A percentile compares a stretch with the other conserved stretches of the same genome.
These are phyloP conservation scores for Entomortierella lignicola DNA, from an alignment of 192 early-diverging fungal species.

Conservation along the genomic window DNA sequence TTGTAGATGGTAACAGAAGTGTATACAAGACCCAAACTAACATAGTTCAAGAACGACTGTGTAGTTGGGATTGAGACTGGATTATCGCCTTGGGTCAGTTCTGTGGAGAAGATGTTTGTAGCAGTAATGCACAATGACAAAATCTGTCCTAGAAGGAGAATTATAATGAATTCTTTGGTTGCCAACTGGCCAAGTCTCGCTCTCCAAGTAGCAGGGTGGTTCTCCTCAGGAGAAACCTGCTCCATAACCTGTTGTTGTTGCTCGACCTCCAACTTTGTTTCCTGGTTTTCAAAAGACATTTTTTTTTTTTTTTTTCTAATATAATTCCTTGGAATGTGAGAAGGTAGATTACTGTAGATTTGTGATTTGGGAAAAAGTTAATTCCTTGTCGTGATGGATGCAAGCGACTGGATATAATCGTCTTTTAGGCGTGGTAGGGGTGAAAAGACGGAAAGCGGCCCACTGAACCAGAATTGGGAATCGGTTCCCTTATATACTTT, in stretches of 20 bases:
- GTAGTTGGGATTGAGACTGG: conserved; percentile 72
- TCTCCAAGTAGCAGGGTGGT: conserved; percentile 6
- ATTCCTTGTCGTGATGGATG: conserved; percentile 1
- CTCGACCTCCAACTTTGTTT: conserved; percentile 13
- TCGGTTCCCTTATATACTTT: conserved; percentile 29
- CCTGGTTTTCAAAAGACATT: conserved; percentile 19
- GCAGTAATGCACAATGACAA: conserved; percentile 82
- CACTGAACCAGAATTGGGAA: conserved; percentile 25
- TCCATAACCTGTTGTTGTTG: conserved; percentile 12
- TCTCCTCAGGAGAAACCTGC: not conserved
- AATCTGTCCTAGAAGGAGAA: conserved; percentile 70
- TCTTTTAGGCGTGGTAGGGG: conserved; percentile 54
- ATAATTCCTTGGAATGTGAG: not conserved
- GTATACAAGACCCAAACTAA: conserved; percentile 72
- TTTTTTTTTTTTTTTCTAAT: conserved; percentile 11
- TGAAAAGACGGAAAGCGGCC: conserved; percentile 59
- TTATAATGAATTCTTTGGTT: conserved; percentile 51
- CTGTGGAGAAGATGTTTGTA: conserved; percentile 73
- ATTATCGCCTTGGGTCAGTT: conserved; percentile 64
- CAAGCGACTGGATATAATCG: conserved; percentile 5
- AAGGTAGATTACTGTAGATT: not conserved
- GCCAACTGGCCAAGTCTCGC: not conserved
- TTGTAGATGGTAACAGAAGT: conserved; percentile 63
- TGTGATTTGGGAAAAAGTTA: not conserved
- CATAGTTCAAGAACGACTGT: conserved; percentile 79